Conservation (phyloP, 192 early-diverging fungal species). For the Mortierella claussenii region DNA sequence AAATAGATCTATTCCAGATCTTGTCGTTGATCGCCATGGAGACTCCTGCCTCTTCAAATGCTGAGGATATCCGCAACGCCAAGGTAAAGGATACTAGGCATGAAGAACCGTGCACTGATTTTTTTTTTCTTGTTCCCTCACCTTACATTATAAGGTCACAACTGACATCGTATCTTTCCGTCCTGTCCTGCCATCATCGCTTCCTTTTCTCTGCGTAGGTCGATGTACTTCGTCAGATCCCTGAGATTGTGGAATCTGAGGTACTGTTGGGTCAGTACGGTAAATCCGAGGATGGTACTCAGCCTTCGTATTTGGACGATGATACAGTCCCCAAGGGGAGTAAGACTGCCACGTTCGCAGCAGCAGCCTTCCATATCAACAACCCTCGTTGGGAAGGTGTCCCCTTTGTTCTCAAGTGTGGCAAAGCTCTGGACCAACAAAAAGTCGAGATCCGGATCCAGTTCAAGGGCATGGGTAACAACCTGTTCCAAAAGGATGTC, state of each 20-base stretch:
- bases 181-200: no score
- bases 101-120: no score
- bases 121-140: not conserved
- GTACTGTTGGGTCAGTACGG: slow-evolving; percentile 93
- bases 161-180: no score
- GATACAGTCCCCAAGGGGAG: slow-evolving; percentile 87
- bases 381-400: slow-evolving; percentile 97
- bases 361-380: slow-evolving; percentile 86
- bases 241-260: slow-evolving; percentile 82
- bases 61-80: slow-evolving; percentile 92
- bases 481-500: slow-evolving; percentile 70
- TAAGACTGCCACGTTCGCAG: slow-evolving; percentile 92
- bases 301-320: slow-evolving; percentile 96
- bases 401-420: slow-evolving; percentile 88
- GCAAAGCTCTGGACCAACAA: slow-evolving; percentile 87
- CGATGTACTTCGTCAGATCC: slow-evolving; percentile 81
- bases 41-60: slow-evolving; percentile 81
- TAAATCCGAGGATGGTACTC: slow-evolving; percentile 76
- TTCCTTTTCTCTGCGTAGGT: no score
- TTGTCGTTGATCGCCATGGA: slow-evolving; percentile 95
- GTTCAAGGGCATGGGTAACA: slow-evolving; percentile 76
- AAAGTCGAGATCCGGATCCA: slow-evolving; percentile 95
- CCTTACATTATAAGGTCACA: no score
- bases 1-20: slow-evolving; percentile 84
- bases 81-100: slow-evolving; percentile 64